phyloP scores from a whole-genome alignment of 2,329 filamentous ascomycete genomes.

The Pseudogymnoascus sp. region DNA sequence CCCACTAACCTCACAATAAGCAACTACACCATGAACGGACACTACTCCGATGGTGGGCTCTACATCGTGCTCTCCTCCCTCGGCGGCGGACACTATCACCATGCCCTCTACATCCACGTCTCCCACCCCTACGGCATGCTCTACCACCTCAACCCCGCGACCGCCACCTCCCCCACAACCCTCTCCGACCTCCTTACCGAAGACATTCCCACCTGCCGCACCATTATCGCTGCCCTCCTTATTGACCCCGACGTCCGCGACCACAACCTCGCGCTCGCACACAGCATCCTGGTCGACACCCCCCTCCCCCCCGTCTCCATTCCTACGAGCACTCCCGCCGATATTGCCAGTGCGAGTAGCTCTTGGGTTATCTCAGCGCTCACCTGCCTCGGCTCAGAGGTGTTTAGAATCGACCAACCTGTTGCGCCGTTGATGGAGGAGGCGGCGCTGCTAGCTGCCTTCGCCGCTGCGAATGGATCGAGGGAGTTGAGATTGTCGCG shows the following conservation, averaged over 20 bases:
- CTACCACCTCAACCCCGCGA: neutral
- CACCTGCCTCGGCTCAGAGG: neutral
- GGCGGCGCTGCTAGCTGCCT: neutral
- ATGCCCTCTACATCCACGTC: slow-evolving; percentile 7
- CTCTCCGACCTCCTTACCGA: neutral
- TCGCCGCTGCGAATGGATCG: neutral
- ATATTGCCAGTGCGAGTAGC: neutral
- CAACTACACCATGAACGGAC: neutral
- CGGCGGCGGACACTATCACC: neutral
- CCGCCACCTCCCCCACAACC: neutral
- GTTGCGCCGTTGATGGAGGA: neutral
- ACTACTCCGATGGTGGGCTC: neutral
- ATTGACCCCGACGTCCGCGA: neutral
- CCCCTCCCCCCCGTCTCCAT: neutral
- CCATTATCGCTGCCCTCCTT: neutral
- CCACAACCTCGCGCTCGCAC: neutral
- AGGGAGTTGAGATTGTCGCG: neutral
- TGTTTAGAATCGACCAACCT: neutral
- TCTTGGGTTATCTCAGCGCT: neutral
- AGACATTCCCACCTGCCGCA: neutral
- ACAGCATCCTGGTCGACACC: neutral
- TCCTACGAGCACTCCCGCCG: neutral
- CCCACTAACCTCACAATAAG: neutral
- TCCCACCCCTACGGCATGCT: slow-evolving; percentile 1
- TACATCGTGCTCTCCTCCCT: neutral